Conservation (phyloP, 345 rosid species). For the Gynandropsis gynandra region DNA sequence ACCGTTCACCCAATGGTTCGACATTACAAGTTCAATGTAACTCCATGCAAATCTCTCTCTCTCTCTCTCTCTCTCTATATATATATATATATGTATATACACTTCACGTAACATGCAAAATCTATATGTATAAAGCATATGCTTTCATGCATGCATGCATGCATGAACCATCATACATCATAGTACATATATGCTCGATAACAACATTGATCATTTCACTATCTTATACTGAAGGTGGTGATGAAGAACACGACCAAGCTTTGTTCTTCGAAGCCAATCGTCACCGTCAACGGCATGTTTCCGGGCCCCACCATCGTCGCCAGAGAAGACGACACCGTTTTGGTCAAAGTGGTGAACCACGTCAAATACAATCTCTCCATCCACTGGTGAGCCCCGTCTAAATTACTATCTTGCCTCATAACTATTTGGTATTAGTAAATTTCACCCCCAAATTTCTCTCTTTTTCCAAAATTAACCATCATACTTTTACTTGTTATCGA, state of each 20-base stretch:
- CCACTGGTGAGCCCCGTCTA: slow-evolving; percentile 59
- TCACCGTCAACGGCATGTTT: slow-evolving; percentile 68
- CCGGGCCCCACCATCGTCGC: slow-evolving; percentile 86
- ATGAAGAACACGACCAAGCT: slow-evolving; percentile 47
- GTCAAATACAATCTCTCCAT: slow-evolving; percentile 79
- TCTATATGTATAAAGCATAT: not conserved
- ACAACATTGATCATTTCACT: too few relatives aligned
- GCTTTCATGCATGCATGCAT: too few relatives aligned
- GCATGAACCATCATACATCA: too few relatives aligned
- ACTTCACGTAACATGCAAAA: not conserved
- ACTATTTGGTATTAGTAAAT: not conserved
- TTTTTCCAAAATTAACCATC: slow-evolving; percentile 40
- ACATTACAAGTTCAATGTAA: slow-evolving; percentile 71
- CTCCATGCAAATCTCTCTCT: too few relatives aligned
- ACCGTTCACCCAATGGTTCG: slow-evolving; percentile 50
- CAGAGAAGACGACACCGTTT: slow-evolving; percentile 72
- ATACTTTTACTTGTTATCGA: slow-evolving; percentile 1
- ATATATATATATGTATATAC: slow-evolving; percentile 1
- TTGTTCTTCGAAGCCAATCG: slow-evolving; percentile 73
- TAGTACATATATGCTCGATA: too few relatives aligned
- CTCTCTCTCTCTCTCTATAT: not conserved
- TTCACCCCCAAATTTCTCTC: slow-evolving; percentile 15
- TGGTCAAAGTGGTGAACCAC: slow-evolving; percentile 65
- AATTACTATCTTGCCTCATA: not conserved
- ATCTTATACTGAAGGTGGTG: slow-evolving; percentile 44